These are phyloP conservation scores for Conticribra weissflogii DNA, from an alignment of 108 stramenopile species.

Conservation along the genomic window DNA sequence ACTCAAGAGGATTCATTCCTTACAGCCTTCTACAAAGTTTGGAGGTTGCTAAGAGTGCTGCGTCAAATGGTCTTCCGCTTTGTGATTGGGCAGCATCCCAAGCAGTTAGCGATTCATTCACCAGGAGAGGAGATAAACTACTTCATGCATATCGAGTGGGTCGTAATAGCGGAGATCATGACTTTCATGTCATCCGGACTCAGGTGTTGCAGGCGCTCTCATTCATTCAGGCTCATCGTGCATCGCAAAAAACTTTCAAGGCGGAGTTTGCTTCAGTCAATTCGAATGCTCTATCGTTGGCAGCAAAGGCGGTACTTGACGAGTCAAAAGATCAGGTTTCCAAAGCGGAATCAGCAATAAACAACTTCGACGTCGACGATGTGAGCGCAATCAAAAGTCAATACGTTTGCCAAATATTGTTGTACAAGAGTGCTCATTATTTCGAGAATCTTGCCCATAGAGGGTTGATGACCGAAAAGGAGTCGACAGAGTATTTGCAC, in stretches of 20 bases:
- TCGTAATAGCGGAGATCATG: constrained; percentile 17
- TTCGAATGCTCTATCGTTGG: constrained; percentile 5
- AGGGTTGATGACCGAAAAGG: constrained; percentile 39
- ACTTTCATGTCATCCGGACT: constrained; percentile 22
- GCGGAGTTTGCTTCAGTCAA: constrained; percentile 26
- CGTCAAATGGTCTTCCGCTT: constrained; percentile 17
- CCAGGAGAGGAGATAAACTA: constrained; percentile 13
- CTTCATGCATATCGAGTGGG: constrained; percentile 41
- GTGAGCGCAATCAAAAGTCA: constrained; percentile 38
- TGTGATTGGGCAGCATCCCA: constrained; percentile 19
- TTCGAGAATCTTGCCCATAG: constrained; percentile 8
- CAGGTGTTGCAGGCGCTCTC: constrained; percentile 31
- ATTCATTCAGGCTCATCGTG: constrained; percentile 41
- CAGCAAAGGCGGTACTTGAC: constrained; percentile 37
- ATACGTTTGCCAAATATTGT: constrained; percentile 39
- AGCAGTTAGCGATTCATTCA: constrained; percentile 7
- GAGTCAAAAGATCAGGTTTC: constrained; percentile 41
- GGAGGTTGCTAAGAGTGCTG: constrained; percentile 28
- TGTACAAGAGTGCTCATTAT: constrained; percentile 39
- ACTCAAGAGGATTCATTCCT: constrained; percentile 35
- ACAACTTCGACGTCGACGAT: constrained; percentile 30
- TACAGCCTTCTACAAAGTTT: constrained; percentile 34
- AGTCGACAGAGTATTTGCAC: constrained; percentile 30
- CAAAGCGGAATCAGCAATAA: constrained; percentile 26
- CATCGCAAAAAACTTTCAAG: constrained; percentile 29